Percentiles rank a stretch among this genome's conserved stretches.
These are phyloP conservation scores for Suhomyces chickasaworum DNA, from an alignment of 1,139 yeast genomes.

Conservation along the genomic window DNA sequence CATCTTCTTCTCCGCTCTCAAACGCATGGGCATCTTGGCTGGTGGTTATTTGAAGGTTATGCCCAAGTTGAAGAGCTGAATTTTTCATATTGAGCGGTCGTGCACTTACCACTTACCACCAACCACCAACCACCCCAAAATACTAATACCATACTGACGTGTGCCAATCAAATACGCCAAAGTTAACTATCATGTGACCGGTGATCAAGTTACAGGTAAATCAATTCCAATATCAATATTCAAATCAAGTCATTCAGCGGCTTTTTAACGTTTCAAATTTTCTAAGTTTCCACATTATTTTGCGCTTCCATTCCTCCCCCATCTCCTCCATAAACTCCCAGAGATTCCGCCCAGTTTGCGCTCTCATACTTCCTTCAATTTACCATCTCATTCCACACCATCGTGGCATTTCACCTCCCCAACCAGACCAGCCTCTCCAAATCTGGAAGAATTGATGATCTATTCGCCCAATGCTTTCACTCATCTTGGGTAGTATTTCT, in stretches of 20 bases:
- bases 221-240: not conserved
- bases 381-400: not conserved
- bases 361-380: no score
- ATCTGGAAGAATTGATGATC: not conserved
- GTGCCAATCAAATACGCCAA: not conserved
- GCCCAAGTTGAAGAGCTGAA: conserved; percentile 1
- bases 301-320: no score
- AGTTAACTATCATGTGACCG: not conserved
- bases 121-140: not conserved
- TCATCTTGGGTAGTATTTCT: conserved; percentile 16
- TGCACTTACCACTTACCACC: not conserved
- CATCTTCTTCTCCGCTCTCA: conserved; percentile 53
- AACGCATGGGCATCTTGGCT: conserved; percentile 44
- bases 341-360: no score
- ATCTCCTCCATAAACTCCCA: no score
- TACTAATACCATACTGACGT: no score
- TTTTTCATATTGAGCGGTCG: conserved; percentile 6
- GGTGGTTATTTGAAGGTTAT: conserved; percentile 1
- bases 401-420: not conserved
- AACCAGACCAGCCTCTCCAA: not conserved
- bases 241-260: not conserved
- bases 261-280: not conserved
- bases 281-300: no score
- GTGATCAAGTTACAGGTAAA: not conserved
- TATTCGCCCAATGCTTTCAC: conserved; percentile 5